Evolutionary conservation across 2,329 filamentous ascomycete species (phyloP).

Genomic region (Rhytidhysteron rufulum): DNA sequence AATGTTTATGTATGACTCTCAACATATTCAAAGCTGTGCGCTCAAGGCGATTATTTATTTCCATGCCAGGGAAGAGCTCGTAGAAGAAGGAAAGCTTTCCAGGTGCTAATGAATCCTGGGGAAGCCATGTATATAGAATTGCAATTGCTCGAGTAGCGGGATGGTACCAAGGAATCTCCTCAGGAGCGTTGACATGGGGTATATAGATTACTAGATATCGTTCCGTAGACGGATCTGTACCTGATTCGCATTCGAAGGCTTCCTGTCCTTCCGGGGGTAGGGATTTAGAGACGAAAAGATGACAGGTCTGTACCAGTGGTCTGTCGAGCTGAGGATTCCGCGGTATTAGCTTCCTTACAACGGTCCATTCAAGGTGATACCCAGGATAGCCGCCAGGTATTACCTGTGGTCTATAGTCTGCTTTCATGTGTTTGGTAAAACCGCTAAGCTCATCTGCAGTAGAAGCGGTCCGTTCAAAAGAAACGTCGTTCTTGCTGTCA

Average conservation of each 20-base stretch:
- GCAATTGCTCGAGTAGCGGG: slow-evolving; percentile 70
- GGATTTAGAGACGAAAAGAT: slow-evolving; percentile 54
- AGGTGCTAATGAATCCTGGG: slow-evolving; percentile 15
- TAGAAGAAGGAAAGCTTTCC: slow-evolving; percentile 51
- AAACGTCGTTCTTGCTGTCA: slow-evolving; percentile 43
- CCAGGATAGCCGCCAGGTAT: slow-evolving; percentile 22
- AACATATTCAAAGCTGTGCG: slow-evolving; percentile 69
- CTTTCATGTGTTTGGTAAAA: slow-evolving; percentile 47
- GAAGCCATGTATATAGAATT: slow-evolving; percentile 67
- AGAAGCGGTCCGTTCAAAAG: slow-evolving; percentile 28
- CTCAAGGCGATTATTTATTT: slow-evolving; percentile 51
- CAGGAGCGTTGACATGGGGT: slow-evolving; percentile 62
- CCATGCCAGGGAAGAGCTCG: slow-evolving; percentile 39
- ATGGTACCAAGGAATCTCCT: slow-evolving; percentile 82
- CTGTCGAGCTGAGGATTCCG: slow-evolving; percentile 74
- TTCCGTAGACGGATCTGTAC: slow-evolving; percentile 16
- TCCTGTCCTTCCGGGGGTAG: slow-evolving; percentile 11
- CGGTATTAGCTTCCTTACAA: slow-evolving; percentile 76
- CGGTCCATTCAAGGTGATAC: slow-evolving; percentile 54
- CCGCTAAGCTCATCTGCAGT: slow-evolving; percentile 35
- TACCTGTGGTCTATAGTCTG: slow-evolving; percentile 33
- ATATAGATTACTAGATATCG: slow-evolving; percentile 68
- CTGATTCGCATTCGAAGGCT: slow-evolving; percentile 19
- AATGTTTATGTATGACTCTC: slow-evolving; percentile 68
- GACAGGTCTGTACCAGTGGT: slow-evolving; percentile 76